Evolutionary conservation across 768 basidiomycete genomes (phyloP), one percentile per base, ranked within the genome.

Genomic region (Myochromella boudieri): DNA sequence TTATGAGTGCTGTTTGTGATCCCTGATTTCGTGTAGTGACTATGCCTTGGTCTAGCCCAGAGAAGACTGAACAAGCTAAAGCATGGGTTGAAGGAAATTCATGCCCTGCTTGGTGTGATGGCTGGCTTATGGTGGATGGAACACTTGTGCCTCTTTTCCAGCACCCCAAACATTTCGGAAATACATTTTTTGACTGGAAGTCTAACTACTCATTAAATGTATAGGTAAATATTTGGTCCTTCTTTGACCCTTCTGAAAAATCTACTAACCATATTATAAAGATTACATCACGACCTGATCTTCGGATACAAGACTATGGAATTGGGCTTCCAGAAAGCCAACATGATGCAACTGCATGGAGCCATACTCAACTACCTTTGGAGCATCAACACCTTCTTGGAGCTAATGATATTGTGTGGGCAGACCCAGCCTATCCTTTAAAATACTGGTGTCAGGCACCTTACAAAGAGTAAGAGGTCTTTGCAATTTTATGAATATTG

Each of bases 101-200:
- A 18, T 64, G 71, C 53, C 37, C 48, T 34, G 48, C 61, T 15
- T 76, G 71, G 71, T 36, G 55, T 3, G 28, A 68, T 48, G 66
- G 71, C 0, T 71, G 65, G 60, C 58, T 62, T 24, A 49, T 68
- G 21, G 65, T 66, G 18, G 71, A 75, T 60, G 71, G 73, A 3
- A 72, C 69, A 3, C 39, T 72, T 1, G 52, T 75, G 2, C 64
- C 64, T 2, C 52, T 73, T 1, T 61, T 51, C 26, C 39, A 53
- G 4, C 41, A 58, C 4, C 71, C 71, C 4, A 32, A 31, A 2
- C 64, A 54, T 52, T 66, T 54, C 57, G 69, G 71, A 0, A 62
- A 69, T 43, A 59, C 55, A n/a, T 73, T 57, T 21, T 74, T 63
- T 53, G 68, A 71, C 48, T 50, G 60, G 4, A 72, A 72, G 44